Base-by-base conservation (phyloP, 352 stramenopile species). In the Pythium apleroticum region DNA sequence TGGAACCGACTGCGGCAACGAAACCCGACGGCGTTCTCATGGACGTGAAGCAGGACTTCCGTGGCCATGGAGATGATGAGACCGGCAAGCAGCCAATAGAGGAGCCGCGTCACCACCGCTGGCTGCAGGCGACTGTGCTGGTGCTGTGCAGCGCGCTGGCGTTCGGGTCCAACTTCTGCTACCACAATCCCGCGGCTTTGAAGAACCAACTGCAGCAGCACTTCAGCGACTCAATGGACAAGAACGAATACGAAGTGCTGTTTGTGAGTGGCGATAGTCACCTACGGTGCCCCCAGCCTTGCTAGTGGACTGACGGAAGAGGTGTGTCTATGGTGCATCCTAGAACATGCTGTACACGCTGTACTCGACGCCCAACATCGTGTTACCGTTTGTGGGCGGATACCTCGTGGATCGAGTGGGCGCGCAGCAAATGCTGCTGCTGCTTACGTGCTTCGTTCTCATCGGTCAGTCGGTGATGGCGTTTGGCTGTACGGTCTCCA, bases 341-440 rank as follows among this genome's bases (percentile, higher is more conserved):
- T 81, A 93, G 76, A 92, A 85, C 57, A 63, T 96, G 55, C 75
- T 97, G 27, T 97, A 97, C 74, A 91, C 81, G 20, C 60, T 95
- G 24, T 95, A 95, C 70, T 89, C 78, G 53, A 80, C 87, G 12
- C 88, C 88, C 3, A 96, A 96, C 60, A 86, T 95, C 41, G 59
- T 97, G 19, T 61, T 96, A 17, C 90, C 90, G 6, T 90, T 97
- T 45, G 76, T 96, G 37, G 89, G 90, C 1, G 90, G 89, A 7
- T 71, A 83, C 35, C 66, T 97, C 5, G 81, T 95, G 19, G 86
- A 96, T 43, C 66, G 72, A 6, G 69, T 90, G 39, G 89, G 89
- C 19, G 78, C 86, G 8, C 73, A 77, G 17, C 59, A 75, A 28
- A 88, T 80, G 63, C 71, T 91, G 35, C 57, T 92, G 12, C 27